These are phyloP conservation scores for Starmerella riodocensis DNA, from an alignment of 805 yeast genomes.

Conservation along the genomic window DNA sequence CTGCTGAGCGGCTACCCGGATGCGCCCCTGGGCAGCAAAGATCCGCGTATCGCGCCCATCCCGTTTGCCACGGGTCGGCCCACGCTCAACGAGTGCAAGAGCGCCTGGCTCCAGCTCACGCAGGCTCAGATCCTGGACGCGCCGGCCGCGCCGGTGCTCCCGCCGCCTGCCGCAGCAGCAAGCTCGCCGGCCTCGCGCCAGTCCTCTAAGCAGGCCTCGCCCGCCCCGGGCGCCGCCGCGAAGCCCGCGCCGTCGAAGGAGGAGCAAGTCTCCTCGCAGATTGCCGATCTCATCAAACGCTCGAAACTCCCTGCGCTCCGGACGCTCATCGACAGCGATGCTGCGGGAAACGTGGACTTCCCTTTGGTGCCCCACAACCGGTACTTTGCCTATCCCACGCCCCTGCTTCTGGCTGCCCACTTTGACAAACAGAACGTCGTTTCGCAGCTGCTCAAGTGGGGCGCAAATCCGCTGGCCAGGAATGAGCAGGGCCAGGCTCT, in stretches of 20 bases:
- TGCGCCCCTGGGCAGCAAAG: constrained; percentile 42
- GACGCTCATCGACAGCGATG: constrained; percentile 44
- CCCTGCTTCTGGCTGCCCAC: constrained; percentile 65
- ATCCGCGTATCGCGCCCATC: constrained; percentile 50
- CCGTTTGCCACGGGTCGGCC: constrained; percentile 90
- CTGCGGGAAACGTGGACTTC: constrained; percentile 39
- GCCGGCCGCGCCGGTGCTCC: constrained; percentile 39
- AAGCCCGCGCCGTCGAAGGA: constrained; percentile 20
- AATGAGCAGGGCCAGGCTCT: constrained; percentile 52
- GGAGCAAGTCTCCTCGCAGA: constrained; percentile 44
- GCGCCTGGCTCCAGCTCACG: constrained; percentile 71
- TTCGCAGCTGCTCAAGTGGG: constrained; percentile 43
- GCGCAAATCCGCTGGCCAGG: constrained; percentile 52
- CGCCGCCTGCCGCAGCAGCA: no score
- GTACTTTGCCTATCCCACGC: constrained; percentile 50
- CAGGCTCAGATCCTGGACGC: constrained; percentile 41
- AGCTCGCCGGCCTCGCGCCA: constrained; percentile 18
- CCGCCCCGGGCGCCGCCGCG: constrained; percentile 17
- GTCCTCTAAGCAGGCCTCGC: constrained; percentile 12
- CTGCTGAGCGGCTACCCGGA: constrained; percentile 51
- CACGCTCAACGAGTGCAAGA: constrained; percentile 62
- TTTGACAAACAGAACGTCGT: constrained; percentile 57
- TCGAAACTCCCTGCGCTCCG: constrained; percentile 66
- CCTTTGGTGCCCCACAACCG: constrained; percentile 41
- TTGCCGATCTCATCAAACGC: constrained; percentile 48